A percentile compares a stretch with the other conserved stretches of the same genome.
Conservation (phyloP, 2,329 filamentous ascomycete species). For the Trichoderma brevicompactum region DNA sequence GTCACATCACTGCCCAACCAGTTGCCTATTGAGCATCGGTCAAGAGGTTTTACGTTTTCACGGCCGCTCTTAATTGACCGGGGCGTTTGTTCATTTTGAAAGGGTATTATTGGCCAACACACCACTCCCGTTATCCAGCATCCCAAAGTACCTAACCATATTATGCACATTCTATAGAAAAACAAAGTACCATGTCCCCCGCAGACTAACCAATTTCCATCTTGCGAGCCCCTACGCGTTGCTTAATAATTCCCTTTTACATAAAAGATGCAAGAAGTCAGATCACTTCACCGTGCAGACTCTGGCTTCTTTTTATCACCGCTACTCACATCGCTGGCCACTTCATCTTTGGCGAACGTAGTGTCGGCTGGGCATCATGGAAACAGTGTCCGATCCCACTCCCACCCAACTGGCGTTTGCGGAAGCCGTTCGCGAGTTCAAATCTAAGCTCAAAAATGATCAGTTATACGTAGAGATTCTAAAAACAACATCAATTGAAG, state of each 20-base stretch:
- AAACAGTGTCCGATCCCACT: background rate
- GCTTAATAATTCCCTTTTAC: too few relatives aligned
- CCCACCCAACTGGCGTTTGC: constrained; percentile 1
- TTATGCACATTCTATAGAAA: too few relatives aligned
- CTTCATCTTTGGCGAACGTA: background rate
- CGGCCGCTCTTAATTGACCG: background rate
- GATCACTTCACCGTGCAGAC: too few relatives aligned
- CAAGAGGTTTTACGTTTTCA: background rate
- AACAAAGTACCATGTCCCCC: too few relatives aligned
- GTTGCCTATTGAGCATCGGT: background rate
- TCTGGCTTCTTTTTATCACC: background rate
- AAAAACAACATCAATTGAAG: constrained; percentile 37
- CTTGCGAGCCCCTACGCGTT: too few relatives aligned
- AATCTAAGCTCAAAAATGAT: constrained; percentile 29
- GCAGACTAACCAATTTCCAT: too few relatives aligned
- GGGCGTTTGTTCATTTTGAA: background rate
- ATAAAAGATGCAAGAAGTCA: too few relatives aligned
- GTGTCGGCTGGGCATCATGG: background rate
- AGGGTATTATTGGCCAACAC: too few relatives aligned
- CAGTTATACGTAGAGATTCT: constrained; percentile 31
- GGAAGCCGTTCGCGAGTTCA: constrained; percentile 29
- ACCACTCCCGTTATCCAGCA: too few relatives aligned
- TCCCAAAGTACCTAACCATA: too few relatives aligned
- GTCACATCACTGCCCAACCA: background rate
- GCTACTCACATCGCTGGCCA: background rate